Conservation (phyloP, 2,329 filamentous ascomycete genomes). For the Stemphylium beticola region DNA sequence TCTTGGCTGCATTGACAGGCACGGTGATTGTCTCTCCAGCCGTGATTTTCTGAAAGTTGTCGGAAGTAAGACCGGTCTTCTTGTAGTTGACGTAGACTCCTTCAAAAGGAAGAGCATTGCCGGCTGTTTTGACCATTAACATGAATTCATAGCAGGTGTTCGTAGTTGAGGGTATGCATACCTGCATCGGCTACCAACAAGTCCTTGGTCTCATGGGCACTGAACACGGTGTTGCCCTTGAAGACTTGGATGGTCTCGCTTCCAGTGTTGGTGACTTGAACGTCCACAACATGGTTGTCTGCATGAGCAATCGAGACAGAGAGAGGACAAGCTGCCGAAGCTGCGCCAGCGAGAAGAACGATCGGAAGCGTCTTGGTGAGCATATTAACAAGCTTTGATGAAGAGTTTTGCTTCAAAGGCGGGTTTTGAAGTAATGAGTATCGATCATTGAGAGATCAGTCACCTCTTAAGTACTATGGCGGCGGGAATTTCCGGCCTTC, state of each 20-base stretch:
- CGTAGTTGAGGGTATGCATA: constrained; percentile 1
- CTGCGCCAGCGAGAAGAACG: not conserved
- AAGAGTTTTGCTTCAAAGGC: not conserved
- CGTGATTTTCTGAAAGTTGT: constrained; percentile 17
- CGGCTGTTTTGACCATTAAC: constrained; percentile 6
- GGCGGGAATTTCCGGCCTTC: not conserved
- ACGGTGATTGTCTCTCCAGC: constrained; percentile 20
- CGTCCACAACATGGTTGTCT: not conserved
- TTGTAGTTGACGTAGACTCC: constrained; percentile 23
- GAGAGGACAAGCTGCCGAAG: not conserved
- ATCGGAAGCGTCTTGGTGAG: not conserved
- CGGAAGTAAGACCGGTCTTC: constrained; percentile 8
- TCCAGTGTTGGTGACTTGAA: not conserved
- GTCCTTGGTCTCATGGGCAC: constrained; percentile 20
- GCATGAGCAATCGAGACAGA: not conserved
- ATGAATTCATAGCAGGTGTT: not conserved
- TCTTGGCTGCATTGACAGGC: constrained; percentile 22
- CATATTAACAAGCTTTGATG: not conserved
- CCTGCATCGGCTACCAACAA: constrained; percentile 19
- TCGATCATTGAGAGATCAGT: not conserved
- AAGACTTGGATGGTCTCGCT: not conserved
- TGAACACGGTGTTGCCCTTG: constrained; percentile 25
- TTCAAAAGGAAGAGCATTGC: constrained; percentile 18
- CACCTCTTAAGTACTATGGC: not conserved
- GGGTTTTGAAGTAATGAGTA: not conserved